Evolutionary conservation across 2,329 filamentous ascomycete species (phyloP).

Genomic region (Colletotrichum sp.): DNA sequence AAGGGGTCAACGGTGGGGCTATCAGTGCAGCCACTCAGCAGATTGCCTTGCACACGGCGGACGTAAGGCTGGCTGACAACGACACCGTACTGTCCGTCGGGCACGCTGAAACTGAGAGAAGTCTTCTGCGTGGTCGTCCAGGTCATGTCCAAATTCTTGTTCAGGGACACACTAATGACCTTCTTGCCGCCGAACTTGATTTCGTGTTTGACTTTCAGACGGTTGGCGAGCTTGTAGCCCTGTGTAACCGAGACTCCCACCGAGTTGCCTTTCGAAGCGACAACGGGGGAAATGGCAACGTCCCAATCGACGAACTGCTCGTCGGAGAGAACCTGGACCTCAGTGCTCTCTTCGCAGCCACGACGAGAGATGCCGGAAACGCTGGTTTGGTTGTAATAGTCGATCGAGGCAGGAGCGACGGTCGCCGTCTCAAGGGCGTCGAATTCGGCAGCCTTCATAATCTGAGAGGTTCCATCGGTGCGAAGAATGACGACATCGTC

Average conservation of each 20-base stretch:
- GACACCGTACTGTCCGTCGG: slow-evolving; percentile 38
- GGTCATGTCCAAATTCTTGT: slow-evolving; percentile 24
- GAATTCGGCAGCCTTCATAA: slow-evolving; percentile 29
- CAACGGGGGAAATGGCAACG: slow-evolving; percentile 37
- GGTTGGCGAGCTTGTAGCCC: slow-evolving; percentile 37
- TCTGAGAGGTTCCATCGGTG: slow-evolving; percentile 24
- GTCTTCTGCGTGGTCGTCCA: slow-evolving; percentile 34
- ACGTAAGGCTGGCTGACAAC: slow-evolving; percentile 42
- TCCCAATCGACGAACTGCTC: slow-evolving; percentile 43
- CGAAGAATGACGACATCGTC: slow-evolving; percentile 29
- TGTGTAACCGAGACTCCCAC: slow-evolving; percentile 28
- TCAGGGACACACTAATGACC: slow-evolving; percentile 18
- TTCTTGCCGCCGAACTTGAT: slow-evolving; percentile 28
- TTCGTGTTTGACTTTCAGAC: slow-evolving; percentile 23
- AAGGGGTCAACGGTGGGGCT: slow-evolving; percentile 29
- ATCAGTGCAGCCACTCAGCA: slow-evolving; percentile 37
- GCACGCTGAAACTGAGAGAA: slow-evolving; percentile 33
- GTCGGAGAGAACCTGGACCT: slow-evolving; percentile 28
- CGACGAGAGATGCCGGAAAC: neutral
- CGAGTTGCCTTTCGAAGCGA: slow-evolving; percentile 29
- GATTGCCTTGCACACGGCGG: slow-evolving; percentile 33
- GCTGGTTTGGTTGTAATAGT: neutral
- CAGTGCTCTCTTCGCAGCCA: slow-evolving; percentile 25
- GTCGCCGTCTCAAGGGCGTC: neutral
- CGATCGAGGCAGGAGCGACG: neutral